These are phyloP conservation scores for Trichoderma afroharzianum DNA, from an alignment of 2,329 filamentous ascomycete species.

Conservation along the genomic window DNA sequence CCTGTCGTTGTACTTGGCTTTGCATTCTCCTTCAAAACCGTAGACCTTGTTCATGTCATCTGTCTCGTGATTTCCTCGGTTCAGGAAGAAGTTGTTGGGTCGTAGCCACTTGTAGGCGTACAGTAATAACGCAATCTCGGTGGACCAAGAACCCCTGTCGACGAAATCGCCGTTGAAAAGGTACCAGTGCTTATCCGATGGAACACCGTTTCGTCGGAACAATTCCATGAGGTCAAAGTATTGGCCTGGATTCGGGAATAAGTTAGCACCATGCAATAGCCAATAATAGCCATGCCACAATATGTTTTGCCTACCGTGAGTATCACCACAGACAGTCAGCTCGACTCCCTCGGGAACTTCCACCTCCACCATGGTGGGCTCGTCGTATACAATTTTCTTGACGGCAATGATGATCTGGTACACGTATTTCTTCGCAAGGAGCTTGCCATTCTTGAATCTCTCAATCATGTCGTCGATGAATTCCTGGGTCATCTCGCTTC, in stretches of 20 bases:
- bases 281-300: not conserved
- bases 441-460: conserved; percentile 94
- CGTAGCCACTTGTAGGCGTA: conserved; percentile 97
- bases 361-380: conserved; percentile 96
- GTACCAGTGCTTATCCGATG: conserved; percentile 83
- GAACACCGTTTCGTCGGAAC: conserved; percentile 85
- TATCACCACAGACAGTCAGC: conserved; percentile 95
- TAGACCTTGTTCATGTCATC: conserved; percentile 99
- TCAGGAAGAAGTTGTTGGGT: conserved; percentile 85
- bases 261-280: not conserved
- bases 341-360: conserved; percentile 72
- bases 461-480: conserved; percentile 98
- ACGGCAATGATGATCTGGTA: conserved; percentile 93
- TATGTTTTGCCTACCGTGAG: conserved; percentile 64
- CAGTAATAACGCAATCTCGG: conserved; percentile 88
- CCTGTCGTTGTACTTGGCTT: conserved; percentile 93
- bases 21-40: conserved; percentile 97
- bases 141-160: conserved; percentile 95
- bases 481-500: conserved; percentile 85
- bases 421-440: conserved; percentile 91
- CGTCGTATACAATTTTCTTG: conserved; percentile 83
- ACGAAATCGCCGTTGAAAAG: conserved; percentile 99
- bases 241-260: conserved; percentile 59
- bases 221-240: conserved; percentile 97
- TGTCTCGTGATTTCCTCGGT: conserved; percentile 97